Percentiles rank a stretch among this genome's conserved stretches.
These are phyloP conservation scores for Rhodotorula sp. DNA, from an alignment of 1,284 basidiomycete genomes.

Conservation along the genomic window DNA sequence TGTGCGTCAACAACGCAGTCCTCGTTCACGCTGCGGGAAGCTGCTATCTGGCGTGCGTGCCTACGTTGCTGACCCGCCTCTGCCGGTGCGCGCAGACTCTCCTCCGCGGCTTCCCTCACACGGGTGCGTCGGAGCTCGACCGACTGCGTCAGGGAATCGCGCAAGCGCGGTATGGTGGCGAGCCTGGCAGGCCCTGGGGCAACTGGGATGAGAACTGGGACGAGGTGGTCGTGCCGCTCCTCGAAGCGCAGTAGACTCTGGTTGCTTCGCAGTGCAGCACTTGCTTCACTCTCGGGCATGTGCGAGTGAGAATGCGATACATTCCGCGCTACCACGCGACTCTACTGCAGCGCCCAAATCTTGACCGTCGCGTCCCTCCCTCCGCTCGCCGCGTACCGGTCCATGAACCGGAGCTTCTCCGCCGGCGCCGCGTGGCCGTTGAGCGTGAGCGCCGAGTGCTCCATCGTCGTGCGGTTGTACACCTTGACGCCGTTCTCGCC, in stretches of 20 bases:
- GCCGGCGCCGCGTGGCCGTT: constrained; percentile 91
- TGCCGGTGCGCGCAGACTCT: constrained; percentile 56
- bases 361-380: constrained; percentile 85
- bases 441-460: constrained; percentile 76
- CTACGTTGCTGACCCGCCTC: background rate
- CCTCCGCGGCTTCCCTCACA: constrained; percentile 62
- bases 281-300: background rate
- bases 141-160: constrained; percentile 31
- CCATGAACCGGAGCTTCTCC: constrained; percentile 92
- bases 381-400: constrained; percentile 89
- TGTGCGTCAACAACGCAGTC: constrained; percentile 6
- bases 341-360: constrained; percentile 81
- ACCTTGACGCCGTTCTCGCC: constrained; percentile 93
- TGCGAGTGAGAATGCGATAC: too few relatives aligned
- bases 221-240: constrained; percentile 63
- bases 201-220: constrained; percentile 87
- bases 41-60: background rate
- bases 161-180: constrained; percentile 13
- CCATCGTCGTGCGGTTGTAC: constrained; percentile 92
- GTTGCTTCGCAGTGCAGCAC: too few relatives aligned
- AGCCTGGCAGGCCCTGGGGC: constrained; percentile 60
- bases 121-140: constrained; percentile 19
- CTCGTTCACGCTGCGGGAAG: constrained; percentile 7
- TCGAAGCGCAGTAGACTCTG: background rate
- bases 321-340: too few relatives aligned